A percentile compares a stretch with the other conserved stretches of the same genome.
phyloP scores from a whole-genome alignment of 23 red algal genomes.

The Rhodosorus marinus region DNA sequence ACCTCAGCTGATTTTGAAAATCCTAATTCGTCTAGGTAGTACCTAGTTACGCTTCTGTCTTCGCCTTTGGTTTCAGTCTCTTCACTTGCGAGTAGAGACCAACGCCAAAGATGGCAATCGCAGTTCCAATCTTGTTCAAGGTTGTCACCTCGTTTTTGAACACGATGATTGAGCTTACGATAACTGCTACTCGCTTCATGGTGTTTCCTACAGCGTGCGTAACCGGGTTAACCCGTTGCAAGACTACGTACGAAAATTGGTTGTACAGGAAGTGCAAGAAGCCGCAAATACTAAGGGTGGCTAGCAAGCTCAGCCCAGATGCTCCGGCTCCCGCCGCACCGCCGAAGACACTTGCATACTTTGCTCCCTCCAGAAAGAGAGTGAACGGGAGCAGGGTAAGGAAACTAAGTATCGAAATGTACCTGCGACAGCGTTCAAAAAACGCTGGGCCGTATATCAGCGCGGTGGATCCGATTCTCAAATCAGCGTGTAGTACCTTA shows the following conservation, averaged over 20 bases:
- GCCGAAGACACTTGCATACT: background rate
- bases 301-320: background rate
- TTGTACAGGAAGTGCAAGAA: constrained; percentile 44
- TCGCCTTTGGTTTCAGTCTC: constrained; percentile 2
- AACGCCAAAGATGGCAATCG: constrained; percentile 27
- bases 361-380: constrained; percentile 8
- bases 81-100: constrained; percentile 42
- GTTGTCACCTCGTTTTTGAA: constrained; percentile 23
- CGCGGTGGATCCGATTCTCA: background rate
- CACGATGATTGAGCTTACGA: constrained; percentile 23
- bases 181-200: constrained; percentile 49
- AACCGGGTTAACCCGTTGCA: constrained; percentile 18
- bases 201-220: constrained; percentile 36
- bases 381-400: constrained; percentile 17
- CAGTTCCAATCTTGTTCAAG: constrained; percentile 27
- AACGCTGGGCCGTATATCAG: no score
- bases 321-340: background rate
- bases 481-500: no score
- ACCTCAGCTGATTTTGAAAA: no score
- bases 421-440: no score
- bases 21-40: no score
- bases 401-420: constrained; percentile 21
- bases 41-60: no score
- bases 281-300: constrained; percentile 2
- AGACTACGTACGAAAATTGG: constrained; percentile 38